Conservation (phyloP, 139 green algal genomes). For the Auxenochlorella pyrenoidosa region DNA sequence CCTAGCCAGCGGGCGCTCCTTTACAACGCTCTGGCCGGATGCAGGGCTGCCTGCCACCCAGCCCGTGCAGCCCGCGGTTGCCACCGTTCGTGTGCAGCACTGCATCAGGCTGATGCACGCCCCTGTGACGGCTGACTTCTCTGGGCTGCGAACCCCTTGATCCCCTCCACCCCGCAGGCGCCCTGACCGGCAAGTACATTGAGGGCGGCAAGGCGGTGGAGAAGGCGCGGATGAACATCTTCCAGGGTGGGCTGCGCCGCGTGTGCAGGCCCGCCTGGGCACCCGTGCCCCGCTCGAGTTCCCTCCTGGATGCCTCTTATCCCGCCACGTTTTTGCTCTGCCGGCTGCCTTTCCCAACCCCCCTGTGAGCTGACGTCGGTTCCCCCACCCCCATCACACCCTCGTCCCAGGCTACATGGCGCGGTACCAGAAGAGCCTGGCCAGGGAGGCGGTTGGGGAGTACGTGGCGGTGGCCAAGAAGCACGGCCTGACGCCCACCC, state of each 20-base stretch:
- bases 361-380: too few species aligned
- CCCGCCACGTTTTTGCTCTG: too few species aligned
- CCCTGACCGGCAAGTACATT: slow-evolving; percentile 79
- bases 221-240: slow-evolving; percentile 80
- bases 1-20: too few species aligned
- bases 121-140: neutral
- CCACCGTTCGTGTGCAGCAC: too few species aligned
- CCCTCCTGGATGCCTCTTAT: neutral
- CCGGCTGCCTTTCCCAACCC: too few species aligned
- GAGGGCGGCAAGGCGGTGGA: slow-evolving; percentile 22
- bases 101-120: neutral
- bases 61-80: too few species aligned
- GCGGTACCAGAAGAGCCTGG: slow-evolving; percentile 64
- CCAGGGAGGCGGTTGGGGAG: slow-evolving; percentile 65
- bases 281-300: neutral
- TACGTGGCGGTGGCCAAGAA: slow-evolving; percentile 79
- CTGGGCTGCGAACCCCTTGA: too few species aligned
- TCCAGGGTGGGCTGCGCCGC: slow-evolving; percentile 49
- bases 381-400: neutral
- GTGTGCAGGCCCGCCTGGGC: neutral
- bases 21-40: too few species aligned
- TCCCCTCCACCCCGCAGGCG: neutral
- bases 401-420: slow-evolving; percentile 69
- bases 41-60: too few species aligned
- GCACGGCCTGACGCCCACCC: slow-evolving; percentile 77